These are phyloP conservation scores for Penicillium odoratum DNA, from an alignment of 495 filamentous ascomycete species.

Conservation along the genomic window DNA sequence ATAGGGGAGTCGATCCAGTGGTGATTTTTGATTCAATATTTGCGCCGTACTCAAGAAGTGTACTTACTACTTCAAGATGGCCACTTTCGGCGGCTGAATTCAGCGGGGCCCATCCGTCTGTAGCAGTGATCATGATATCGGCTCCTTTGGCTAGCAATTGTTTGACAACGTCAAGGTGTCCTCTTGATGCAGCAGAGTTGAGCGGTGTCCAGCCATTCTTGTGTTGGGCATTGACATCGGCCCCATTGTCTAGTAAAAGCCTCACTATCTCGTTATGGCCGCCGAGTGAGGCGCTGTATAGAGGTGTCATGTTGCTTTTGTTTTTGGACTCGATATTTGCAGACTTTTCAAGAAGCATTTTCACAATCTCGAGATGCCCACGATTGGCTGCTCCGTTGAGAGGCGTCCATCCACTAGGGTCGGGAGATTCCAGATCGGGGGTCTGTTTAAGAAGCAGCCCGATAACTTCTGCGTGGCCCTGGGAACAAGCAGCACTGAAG, in stretches of 20 bases:
- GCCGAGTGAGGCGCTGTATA: background rate
- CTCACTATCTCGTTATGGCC: background rate
- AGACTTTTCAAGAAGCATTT: too few relatives aligned
- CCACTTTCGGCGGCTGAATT: background rate
- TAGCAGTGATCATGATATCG: background rate
- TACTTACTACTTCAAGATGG: constrained; percentile 3
- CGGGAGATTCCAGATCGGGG: background rate
- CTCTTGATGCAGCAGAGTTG: background rate
- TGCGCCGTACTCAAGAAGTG: background rate
- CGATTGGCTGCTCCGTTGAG: too few relatives aligned
- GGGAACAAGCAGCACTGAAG: background rate
- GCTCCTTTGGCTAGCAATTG: background rate
- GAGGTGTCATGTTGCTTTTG: too few relatives aligned
- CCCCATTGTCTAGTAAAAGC: background rate
- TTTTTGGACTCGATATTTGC: too few relatives aligned
- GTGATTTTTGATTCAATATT: background rate
- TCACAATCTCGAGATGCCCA: too few relatives aligned
- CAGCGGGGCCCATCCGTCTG: background rate
- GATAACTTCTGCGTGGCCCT: background rate
- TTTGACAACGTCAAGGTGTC: constrained; percentile 1
- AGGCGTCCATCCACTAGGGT: too few relatives aligned
- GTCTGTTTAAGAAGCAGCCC: background rate
- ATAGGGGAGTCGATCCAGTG: background rate
- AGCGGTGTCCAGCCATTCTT: background rate
- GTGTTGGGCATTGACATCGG: background rate